Evolutionary conservation across 2,329 filamentous ascomycete genomes (phyloP).

Genomic region (Monascus ruber): DNA sequence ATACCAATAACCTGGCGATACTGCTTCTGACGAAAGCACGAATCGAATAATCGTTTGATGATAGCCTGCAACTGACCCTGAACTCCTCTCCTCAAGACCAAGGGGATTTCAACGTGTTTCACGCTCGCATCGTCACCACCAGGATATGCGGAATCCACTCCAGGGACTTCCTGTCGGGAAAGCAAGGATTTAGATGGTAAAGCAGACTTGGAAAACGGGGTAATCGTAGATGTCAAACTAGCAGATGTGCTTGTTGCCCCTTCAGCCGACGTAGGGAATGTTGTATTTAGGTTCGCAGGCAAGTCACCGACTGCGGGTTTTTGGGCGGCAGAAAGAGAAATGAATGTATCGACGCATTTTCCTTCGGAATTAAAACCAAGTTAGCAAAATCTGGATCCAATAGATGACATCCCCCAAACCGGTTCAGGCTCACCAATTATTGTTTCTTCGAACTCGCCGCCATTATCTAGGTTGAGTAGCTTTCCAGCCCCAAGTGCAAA

Average conservation of each 20-base stretch:
- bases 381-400: background rate
- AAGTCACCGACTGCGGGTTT: slow-evolving; percentile 39
- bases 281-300: slow-evolving; percentile 63
- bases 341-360: slow-evolving; percentile 97
- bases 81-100: slow-evolving; percentile 61
- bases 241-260: slow-evolving; percentile 57
- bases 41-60: slow-evolving; percentile 83
- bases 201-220: slow-evolving; percentile 87
- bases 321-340: slow-evolving; percentile 59
- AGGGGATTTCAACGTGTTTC: slow-evolving; percentile 43
- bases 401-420: background rate
- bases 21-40: slow-evolving; percentile 71
- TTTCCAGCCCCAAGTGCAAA: slow-evolving; percentile 92
- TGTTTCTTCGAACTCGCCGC: slow-evolving; percentile 95
- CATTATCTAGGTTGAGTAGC: slow-evolving; percentile 82
- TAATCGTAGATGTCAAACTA: slow-evolving; percentile 71
- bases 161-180: slow-evolving; percentile 61
- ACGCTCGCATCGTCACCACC: slow-evolving; percentile 46
- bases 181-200: slow-evolving; percentile 88
- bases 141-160: slow-evolving; percentile 45
- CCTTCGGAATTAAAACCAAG: slow-evolving; percentile 31
- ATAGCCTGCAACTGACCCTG: slow-evolving; percentile 70
- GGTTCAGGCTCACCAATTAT: slow-evolving; percentile 59
- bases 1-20: slow-evolving; percentile 97
- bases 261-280: slow-evolving; percentile 57